These are phyloP conservation scores for Strigomonas culicis DNA, from an alignment of 208 protist species.

Conservation along the genomic window DNA sequence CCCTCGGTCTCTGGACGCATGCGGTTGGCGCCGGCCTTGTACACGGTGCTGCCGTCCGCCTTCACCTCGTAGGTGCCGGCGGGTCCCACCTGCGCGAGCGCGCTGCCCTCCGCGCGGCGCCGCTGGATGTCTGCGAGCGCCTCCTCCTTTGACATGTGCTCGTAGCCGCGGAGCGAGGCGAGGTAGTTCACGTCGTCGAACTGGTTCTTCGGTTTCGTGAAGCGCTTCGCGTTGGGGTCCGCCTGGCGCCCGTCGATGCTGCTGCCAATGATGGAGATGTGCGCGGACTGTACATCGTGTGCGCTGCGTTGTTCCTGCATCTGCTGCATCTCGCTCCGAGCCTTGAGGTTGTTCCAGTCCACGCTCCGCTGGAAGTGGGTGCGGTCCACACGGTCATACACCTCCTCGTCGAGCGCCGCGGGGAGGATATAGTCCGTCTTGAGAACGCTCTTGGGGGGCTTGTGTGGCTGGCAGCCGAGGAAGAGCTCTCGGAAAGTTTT, in stretches of 20 bases:
- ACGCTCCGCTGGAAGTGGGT: slow-evolving; percentile 57
- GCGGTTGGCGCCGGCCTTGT: slow-evolving; percentile 42
- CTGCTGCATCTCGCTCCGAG: slow-evolving; percentile 26
- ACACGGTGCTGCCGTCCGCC: slow-evolving; percentile 68
- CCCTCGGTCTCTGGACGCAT: background rate
- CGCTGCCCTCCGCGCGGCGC: slow-evolving; percentile 29
- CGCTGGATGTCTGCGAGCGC: slow-evolving; percentile 48
- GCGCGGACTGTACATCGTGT: background rate
- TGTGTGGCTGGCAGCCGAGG: slow-evolving; percentile 55
- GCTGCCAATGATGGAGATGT: slow-evolving; percentile 5
- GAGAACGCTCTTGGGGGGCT: slow-evolving; percentile 45
- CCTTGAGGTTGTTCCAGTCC: slow-evolving; percentile 65
- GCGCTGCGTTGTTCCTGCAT: slow-evolving; percentile 23
- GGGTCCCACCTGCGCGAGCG: slow-evolving; percentile 39
- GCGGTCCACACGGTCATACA: slow-evolving; percentile 50
- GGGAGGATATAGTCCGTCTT: slow-evolving; percentile 60
- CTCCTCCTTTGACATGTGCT: slow-evolving; percentile 36
- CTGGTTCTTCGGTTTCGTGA: slow-evolving; percentile 82
- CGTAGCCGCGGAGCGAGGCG: slow-evolving; percentile 45
- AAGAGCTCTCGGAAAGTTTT: slow-evolving; percentile 79
- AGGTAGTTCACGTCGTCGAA: slow-evolving; percentile 79
- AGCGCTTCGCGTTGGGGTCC: slow-evolving; percentile 17
- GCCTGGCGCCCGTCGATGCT: slow-evolving; percentile 18
- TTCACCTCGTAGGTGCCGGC: slow-evolving; percentile 69
- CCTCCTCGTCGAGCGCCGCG: slow-evolving; percentile 37